A percentile compares a stretch with the other conserved stretches of the same genome.
These are phyloP conservation scores for Trypanosoma theileri DNA, from an alignment of 208 protist genomes.

Conservation along the genomic window DNA sequence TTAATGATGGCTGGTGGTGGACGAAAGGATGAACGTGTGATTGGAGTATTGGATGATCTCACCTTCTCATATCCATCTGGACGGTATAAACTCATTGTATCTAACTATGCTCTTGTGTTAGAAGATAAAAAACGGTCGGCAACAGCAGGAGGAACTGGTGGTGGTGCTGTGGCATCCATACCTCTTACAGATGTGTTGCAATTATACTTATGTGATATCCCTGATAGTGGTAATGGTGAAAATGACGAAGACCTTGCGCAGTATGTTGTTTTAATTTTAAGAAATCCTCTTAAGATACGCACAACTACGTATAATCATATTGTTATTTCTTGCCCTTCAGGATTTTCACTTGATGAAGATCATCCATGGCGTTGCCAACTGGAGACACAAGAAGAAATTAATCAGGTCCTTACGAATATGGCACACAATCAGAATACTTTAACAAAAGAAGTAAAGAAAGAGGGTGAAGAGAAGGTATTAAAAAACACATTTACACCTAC, in stretches of 20 bases:
- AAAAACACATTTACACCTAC: slow-evolving; percentile 51
- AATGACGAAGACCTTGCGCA: slow-evolving; percentile 41
- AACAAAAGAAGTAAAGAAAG: slow-evolving; percentile 14
- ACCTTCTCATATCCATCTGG: slow-evolving; percentile 74
- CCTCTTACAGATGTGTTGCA: slow-evolving; percentile 69
- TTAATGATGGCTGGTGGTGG: slow-evolving; percentile 49
- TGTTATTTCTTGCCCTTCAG: slow-evolving; percentile 76
- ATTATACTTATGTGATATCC: slow-evolving; percentile 82
- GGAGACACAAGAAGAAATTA: slow-evolving; percentile 77
- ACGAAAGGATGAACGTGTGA: slow-evolving; percentile 57
- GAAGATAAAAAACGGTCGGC: slow-evolving; percentile 68
- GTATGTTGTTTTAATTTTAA: slow-evolving; percentile 82
- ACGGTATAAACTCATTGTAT: slow-evolving; percentile 80
- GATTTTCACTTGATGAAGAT: slow-evolving; percentile 54
- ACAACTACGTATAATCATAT: slow-evolving; percentile 78
- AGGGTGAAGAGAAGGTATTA: slow-evolving; percentile 33
- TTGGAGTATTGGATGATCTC: slow-evolving; percentile 82
- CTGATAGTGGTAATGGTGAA: slow-evolving; percentile 16
- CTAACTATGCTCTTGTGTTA: slow-evolving; percentile 77
- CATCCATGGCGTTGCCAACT: slow-evolving; percentile 81
- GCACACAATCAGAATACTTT: slow-evolving; percentile 29
- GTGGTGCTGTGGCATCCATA: slow-evolving; percentile 38
- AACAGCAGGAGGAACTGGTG: slow-evolving; percentile 29
- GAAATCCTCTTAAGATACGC: slow-evolving; percentile 67
- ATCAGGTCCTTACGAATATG: slow-evolving; percentile 29